phyloP scores from a whole-genome alignment of 371 early-diverging fungal genomes.

The Mortierella sp. region DNA sequence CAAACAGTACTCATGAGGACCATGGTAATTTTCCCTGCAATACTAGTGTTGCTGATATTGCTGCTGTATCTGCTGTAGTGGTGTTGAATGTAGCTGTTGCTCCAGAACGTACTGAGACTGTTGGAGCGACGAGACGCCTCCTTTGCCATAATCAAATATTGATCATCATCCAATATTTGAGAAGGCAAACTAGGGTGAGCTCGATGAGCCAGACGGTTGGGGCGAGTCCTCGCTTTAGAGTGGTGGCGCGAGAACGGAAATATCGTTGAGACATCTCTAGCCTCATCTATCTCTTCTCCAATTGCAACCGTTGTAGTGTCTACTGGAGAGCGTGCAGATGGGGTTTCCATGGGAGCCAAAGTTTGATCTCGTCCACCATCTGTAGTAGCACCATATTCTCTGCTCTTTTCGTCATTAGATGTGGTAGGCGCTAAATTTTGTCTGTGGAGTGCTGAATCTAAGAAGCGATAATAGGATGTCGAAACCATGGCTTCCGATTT shows the following conservation, averaged over 20 bases:
- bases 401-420: not conserved
- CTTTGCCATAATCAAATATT: slow-evolving; percentile 7
- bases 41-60: not conserved
- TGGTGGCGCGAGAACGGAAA: not conserved
- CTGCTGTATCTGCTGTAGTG: slow-evolving; percentile 3
- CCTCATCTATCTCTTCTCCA: not conserved
- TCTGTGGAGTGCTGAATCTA: not conserved
- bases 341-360: not conserved
- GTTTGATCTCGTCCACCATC: not conserved
- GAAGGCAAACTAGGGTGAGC: slow-evolving; percentile 2
- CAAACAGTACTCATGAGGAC: slow-evolving; percentile 49
- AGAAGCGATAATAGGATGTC: not conserved
- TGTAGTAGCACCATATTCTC: not conserved
- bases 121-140: slow-evolving; percentile 2
- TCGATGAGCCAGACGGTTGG: slow-evolving; percentile 12
- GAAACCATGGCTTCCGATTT: not conserved
- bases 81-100: not conserved
- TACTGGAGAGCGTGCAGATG: no score
- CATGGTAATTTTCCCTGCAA: slow-evolving; percentile 24
- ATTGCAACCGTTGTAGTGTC: not conserved
- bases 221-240: slow-evolving; percentile 16
- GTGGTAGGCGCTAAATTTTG: not conserved
- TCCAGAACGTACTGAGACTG: slow-evolving; percentile 8
- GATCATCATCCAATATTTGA: slow-evolving; percentile 11
- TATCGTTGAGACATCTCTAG: not conserved